Conservation (phyloP, 257 asterid genomes). For the Gentiana macrophylla region DNA sequence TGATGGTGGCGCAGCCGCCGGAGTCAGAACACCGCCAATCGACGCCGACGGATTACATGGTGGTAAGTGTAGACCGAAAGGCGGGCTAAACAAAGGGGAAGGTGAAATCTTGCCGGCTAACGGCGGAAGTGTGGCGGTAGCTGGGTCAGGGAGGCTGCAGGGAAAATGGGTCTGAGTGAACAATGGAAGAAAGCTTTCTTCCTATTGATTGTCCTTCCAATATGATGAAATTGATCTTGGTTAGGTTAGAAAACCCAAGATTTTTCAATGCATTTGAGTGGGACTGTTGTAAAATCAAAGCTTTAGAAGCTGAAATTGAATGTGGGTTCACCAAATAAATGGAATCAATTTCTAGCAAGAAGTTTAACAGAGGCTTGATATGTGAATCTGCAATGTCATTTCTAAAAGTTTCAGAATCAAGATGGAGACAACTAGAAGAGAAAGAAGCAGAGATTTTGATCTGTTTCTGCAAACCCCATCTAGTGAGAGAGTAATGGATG, state of each 20-base stretch:
- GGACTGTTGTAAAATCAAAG: slow-evolving; percentile 13
- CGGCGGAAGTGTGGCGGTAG: slow-evolving; percentile 62
- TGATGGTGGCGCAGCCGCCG: slow-evolving; percentile 16
- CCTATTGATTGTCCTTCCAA: slow-evolving; percentile 22
- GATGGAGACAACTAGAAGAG: slow-evolving; percentile 42
- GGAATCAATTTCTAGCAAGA: slow-evolving; percentile 36
- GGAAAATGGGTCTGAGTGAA: slow-evolving; percentile 23
- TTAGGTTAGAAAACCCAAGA: slow-evolving; percentile 22
- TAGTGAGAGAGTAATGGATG: slow-evolving; percentile 67
- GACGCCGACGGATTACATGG: slow-evolving; percentile 52
- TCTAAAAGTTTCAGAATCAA: slow-evolving; percentile 18
- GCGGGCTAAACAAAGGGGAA: slow-evolving; percentile 34
- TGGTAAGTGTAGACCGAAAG: slow-evolving; percentile 53
- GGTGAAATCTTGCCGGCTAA: slow-evolving; percentile 46
- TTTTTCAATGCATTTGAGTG: slow-evolving; percentile 31
- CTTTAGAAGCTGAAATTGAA: slow-evolving; percentile 6
- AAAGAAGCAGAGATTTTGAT: slow-evolving; percentile 50
- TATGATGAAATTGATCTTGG: slow-evolving; percentile 6
- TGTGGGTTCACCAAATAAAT: slow-evolving; percentile 33
- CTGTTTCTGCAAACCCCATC: slow-evolving; percentile 78
- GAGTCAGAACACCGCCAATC: slow-evolving; percentile 23
- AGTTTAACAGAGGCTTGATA: slow-evolving; percentile 38
- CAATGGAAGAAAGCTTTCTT: slow-evolving; percentile 43
- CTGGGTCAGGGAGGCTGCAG: slow-evolving; percentile 30
- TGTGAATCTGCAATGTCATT: slow-evolving; percentile 21